A percentile compares a stretch with the other conserved stretches of the same genome.
Conservation (phyloP, 2,329 filamentous ascomycete genomes). For the Colletotrichum gloeosporioides region DNA sequence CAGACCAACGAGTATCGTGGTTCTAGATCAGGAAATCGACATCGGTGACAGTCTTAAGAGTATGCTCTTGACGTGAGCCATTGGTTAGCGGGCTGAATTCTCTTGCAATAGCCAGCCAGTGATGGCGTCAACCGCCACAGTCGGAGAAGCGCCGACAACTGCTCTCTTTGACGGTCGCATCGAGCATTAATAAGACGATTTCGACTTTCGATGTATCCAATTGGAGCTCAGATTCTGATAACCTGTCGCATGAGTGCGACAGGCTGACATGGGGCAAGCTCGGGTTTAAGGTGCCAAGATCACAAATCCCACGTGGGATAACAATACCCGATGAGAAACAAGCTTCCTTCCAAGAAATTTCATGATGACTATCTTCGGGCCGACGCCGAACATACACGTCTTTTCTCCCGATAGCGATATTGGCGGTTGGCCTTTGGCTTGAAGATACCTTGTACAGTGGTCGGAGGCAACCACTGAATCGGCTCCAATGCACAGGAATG, state of each 20-base stretch:
- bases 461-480: neutral
- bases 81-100: neutral
- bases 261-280: neutral
- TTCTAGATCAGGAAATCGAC: neutral
- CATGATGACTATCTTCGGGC: neutral
- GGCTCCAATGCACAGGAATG: neutral
- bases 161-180: neutral
- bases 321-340: neutral
- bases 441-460: neutral
- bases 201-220: neutral
- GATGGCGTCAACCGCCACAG: conserved; percentile 1
- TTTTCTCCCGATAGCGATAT: neutral
- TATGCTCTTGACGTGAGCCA: neutral
- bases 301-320: neutral
- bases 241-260: neutral
- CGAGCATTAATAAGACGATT: neutral
- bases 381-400: neutral
- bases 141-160: neutral
- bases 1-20: neutral
- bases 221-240: neutral
- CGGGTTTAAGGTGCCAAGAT: neutral
- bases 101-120: neutral
- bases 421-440: neutral
- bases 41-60: neutral
- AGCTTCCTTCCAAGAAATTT: neutral